phyloP scores from a whole-genome alignment of 2,329 filamentous ascomycete genomes.

The Didymella exigua region DNA sequence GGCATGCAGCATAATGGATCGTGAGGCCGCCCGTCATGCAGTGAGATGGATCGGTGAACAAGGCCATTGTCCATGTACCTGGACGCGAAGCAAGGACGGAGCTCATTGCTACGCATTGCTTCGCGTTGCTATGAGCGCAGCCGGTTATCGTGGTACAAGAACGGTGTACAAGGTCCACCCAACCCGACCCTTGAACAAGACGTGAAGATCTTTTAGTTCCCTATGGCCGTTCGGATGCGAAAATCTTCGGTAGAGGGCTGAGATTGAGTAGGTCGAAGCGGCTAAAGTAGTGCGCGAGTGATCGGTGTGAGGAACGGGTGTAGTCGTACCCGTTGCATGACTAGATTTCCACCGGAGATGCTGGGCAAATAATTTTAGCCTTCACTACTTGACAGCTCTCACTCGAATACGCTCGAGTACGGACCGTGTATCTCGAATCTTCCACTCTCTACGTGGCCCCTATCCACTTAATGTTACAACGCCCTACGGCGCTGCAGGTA shows the following conservation, averaged over 20 bases:
- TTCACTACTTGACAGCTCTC: neutral
- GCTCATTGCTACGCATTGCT: neutral
- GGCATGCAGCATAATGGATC: too few relatives aligned
- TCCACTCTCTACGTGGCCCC: neutral
- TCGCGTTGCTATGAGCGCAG: neutral
- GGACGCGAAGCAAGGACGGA: neutral
- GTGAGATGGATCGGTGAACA: neutral
- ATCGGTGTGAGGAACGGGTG: neutral
- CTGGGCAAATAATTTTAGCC: neutral
- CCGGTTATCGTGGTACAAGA: neutral
- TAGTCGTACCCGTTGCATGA: neutral
- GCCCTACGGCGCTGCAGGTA: slow-evolving; percentile 4
- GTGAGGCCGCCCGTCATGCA: neutral
- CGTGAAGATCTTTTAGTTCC: neutral
- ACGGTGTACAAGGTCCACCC: slow-evolving; percentile 2
- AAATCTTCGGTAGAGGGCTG: neutral
- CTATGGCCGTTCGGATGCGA: neutral
- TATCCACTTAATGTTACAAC: neutral
- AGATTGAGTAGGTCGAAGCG: neutral
- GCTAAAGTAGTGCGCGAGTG: neutral
- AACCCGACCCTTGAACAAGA: neutral
- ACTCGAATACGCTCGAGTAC: neutral
- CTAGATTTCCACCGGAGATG: neutral
- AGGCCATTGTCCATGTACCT: neutral
- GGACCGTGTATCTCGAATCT: neutral